Evolutionary conservation across 2,329 filamentous ascomycete species (phyloP), one percentile per base, ranked within the genome.

Genomic region (Xylariaceae sp.): DNA sequence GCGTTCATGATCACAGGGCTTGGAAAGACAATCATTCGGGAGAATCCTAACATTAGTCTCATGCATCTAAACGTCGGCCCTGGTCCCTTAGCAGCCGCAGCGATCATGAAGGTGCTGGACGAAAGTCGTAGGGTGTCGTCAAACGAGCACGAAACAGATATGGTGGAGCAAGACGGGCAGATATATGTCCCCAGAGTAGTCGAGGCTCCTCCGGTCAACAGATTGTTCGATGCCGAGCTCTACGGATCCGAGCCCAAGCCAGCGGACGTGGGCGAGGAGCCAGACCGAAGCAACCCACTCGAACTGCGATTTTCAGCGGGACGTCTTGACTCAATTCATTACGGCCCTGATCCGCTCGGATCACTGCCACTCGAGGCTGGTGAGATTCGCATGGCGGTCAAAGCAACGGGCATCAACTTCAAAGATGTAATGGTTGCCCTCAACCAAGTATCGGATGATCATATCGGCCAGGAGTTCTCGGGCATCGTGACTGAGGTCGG

Each of bases 321-420:
- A 18, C 18, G 34, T n/a, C 34, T 37, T 19, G 34, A 37, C 34
- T 37, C 34, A 12, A 15, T 37, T 19, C 34, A 37, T n/a, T 37
- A n/a, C 17, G 34, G 18, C 22, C 19, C 19, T 11, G 34, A 37
- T 19, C 9, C 34, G 13, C 15, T n/a, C 7, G 15, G 12, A 6
- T 35, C 17, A 8, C 33, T 4, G 4, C 15, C 33, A 19, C 33
- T 35, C 33, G 6, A 11, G 11, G 22, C 22, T 11, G 22, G 22
- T 16, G 17, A 47, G 44, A 9, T 55, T 0, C 45, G 42, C 6
- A 49, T 60, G 39, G 42, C 67, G 55, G 19, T 64, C 59, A 16
- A 62, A 60, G 22, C 56, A 4, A 36, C 33, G 9, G 39, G 43
- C 4, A 31, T 45, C 13, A 45, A 42, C 28, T 45, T 42, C 35